These are phyloP conservation scores for Curvularia lunata DNA, from an alignment of 2,329 filamentous ascomycete species.

Conservation along the genomic window DNA sequence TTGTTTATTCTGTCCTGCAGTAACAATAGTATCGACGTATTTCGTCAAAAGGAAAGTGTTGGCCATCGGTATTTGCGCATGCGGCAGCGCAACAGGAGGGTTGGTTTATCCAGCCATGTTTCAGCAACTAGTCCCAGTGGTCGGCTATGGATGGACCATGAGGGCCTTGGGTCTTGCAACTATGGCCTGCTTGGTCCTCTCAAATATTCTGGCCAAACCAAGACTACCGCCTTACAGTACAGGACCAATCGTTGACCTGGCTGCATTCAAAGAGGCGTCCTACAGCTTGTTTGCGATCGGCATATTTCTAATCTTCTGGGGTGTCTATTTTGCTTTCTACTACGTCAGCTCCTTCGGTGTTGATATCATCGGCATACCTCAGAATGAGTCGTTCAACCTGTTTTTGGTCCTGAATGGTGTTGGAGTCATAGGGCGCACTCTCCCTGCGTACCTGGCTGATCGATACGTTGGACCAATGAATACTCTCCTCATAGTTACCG, in stretches of 20 bases:
- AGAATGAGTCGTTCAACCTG: conserved; percentile 46
- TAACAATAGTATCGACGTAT: conserved; percentile 1
- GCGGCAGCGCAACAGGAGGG: conserved; percentile 22
- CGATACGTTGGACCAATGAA: conserved; percentile 51
- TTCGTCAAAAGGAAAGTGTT: background rate
- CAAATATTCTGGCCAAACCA: background rate
- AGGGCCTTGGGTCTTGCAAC: conserved; percentile 57
- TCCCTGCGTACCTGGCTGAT: conserved; percentile 56
- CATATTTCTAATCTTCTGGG: conserved; percentile 24
- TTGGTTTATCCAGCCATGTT: conserved; percentile 26
- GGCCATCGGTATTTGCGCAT: conserved; percentile 21
- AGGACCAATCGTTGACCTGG: background rate
- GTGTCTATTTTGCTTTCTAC: conserved; percentile 51
- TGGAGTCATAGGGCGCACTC: conserved; percentile 57
- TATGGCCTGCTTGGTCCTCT: background rate
- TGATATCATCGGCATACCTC: conserved; percentile 58
- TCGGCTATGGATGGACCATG: conserved; percentile 64
- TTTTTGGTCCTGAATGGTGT: conserved; percentile 56
- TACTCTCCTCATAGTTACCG: conserved; percentile 45
- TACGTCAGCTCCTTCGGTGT: conserved; percentile 51
- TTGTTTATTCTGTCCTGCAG: background rate
- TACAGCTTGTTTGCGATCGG: background rate
- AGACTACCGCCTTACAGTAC: background rate
- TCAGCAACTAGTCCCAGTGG: conserved; percentile 8
- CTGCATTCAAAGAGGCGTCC: background rate